A percentile compares a stretch with the other conserved stretches of the same genome.
Evolutionary conservation across 257 asterid species (phyloP).

Genomic region (Gynochthodes officinalis): DNA sequence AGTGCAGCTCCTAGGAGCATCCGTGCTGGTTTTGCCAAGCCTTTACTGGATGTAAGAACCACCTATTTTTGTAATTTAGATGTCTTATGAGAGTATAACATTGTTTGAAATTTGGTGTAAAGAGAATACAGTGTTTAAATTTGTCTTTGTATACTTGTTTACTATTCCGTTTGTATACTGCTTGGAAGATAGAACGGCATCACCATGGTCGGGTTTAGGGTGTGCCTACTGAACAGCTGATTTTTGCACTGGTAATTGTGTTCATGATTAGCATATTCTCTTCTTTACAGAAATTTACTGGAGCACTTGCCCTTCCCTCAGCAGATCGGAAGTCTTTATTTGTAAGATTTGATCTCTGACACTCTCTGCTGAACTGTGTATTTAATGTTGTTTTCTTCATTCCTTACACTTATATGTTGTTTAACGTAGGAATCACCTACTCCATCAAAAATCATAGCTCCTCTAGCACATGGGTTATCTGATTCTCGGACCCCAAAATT

Average conservation of each 20-base stretch:
- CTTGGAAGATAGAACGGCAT: background rate
- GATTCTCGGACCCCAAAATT: slow-evolving; percentile 79
- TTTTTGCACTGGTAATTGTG: background rate
- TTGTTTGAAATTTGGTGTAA: background rate
- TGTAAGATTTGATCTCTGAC: slow-evolving; percentile 44
- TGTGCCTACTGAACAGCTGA: background rate
- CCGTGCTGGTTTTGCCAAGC: slow-evolving; percentile 57
- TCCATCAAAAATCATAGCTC: slow-evolving; percentile 73
- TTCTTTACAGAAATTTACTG: slow-evolving; percentile 61
- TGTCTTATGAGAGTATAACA: background rate
- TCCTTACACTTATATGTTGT: slow-evolving; percentile 15
- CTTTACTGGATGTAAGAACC: slow-evolving; percentile 70
- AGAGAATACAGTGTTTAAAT: no score
- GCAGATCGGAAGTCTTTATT: slow-evolving; percentile 64
- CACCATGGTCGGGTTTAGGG: background rate
- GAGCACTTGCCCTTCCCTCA: slow-evolving; percentile 62
- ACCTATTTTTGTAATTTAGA: background rate
- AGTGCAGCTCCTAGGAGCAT: slow-evolving; percentile 67
- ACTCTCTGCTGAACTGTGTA: slow-evolving; percentile 1
- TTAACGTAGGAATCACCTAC: slow-evolving; percentile 88
- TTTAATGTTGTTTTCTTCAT: slow-evolving; percentile 19
- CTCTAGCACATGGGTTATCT: slow-evolving; percentile 71
- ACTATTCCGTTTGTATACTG: background rate
- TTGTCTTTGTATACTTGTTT: background rate
- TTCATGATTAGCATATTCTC: slow-evolving; percentile 13